Percentiles rank a stretch among this genome's conserved stretches.
phyloP scores from a whole-genome alignment of 2,329 filamentous ascomycete genomes.

The Alternaria triticimaculans region DNA sequence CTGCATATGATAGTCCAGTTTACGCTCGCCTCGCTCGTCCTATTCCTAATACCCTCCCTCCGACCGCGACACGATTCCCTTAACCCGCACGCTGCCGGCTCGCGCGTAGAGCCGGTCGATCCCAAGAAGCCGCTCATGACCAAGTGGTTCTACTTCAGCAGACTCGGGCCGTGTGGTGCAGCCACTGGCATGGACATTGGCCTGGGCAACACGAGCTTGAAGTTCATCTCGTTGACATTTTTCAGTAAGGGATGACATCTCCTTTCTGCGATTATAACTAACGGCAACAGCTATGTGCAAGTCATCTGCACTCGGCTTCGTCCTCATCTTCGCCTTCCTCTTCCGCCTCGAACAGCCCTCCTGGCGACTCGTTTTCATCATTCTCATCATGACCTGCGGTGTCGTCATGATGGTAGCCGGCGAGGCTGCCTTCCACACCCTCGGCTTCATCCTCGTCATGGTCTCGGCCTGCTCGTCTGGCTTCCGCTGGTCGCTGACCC shows the following conservation, averaged over 20 bases:
- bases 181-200: constrained; percentile 96
- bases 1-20: constrained; percentile 96
- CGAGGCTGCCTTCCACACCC: constrained; percentile 84
- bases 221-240: constrained; percentile 95
- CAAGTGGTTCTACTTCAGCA: constrained; percentile 87
- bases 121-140: constrained; percentile 73
- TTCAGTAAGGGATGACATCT: constrained; percentile 64
- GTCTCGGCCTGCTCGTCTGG: constrained; percentile 93
- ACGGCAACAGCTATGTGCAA: constrained; percentile 81
- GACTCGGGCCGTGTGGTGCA: constrained; percentile 88
- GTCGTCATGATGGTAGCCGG: constrained; percentile 99
- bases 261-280: constrained; percentile 9
- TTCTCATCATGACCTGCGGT: constrained; percentile 87
- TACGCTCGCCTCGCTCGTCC: constrained; percentile 73
- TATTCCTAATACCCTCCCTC: constrained; percentile 82
- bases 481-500: constrained; percentile 97
- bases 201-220: constrained; percentile 91
- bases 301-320: constrained; percentile 93
- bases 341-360: constrained; percentile 91
- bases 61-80: constrained; percentile 67
- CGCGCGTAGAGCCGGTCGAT: constrained; percentile 42
- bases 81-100: constrained; percentile 38
- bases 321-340: constrained; percentile 91
- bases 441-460: constrained; percentile 92
- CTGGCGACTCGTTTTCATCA: constrained; percentile 83